Evolutionary conservation across 75 land plant species (phyloP).

Genomic region (Picea sitchensis): DNA sequence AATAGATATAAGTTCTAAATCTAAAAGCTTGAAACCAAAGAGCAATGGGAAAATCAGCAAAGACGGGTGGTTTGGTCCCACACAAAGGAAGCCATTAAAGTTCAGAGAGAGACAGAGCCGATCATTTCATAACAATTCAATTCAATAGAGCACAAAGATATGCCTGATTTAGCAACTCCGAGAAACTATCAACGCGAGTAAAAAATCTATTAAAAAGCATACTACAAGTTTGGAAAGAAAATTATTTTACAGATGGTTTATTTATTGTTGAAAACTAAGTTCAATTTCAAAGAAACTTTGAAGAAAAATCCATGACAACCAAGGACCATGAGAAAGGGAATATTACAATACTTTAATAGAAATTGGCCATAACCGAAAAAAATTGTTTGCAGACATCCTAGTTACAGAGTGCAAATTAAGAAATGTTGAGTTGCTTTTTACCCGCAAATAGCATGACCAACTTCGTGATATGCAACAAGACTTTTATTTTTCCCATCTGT

Average conservation of each 20-base stretch:
- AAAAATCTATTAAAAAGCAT: neutral
- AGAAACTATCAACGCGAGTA: neutral
- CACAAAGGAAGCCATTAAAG: neutral
- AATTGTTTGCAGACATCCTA: slow-evolving; percentile 4
- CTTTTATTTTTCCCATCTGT: slow-evolving; percentile 99
- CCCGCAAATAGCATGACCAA: slow-evolving; percentile 98
- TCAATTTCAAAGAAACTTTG: neutral
- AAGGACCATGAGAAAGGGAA: neutral
- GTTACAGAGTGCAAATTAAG: neutral
- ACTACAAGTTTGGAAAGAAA: neutral
- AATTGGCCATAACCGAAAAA: neutral
- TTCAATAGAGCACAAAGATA: neutral
- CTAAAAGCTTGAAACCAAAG: neutral
- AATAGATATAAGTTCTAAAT: neutral
- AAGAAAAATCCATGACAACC: slow-evolving; percentile 5
- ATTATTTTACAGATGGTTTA: neutral
- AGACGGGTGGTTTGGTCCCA: neutral
- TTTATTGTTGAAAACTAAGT: neutral
- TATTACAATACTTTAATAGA: neutral
- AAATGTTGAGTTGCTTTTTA: slow-evolving; percentile 24
- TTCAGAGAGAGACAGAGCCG: neutral
- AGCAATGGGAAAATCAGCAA: neutral
- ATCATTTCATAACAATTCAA: neutral
- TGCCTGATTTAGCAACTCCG: no score
- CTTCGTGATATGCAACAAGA: slow-evolving; percentile 98